Base-by-base conservation (phyloP, 2,329 filamentous ascomycete species). In the Aspergillus puulaauensis region DNA sequence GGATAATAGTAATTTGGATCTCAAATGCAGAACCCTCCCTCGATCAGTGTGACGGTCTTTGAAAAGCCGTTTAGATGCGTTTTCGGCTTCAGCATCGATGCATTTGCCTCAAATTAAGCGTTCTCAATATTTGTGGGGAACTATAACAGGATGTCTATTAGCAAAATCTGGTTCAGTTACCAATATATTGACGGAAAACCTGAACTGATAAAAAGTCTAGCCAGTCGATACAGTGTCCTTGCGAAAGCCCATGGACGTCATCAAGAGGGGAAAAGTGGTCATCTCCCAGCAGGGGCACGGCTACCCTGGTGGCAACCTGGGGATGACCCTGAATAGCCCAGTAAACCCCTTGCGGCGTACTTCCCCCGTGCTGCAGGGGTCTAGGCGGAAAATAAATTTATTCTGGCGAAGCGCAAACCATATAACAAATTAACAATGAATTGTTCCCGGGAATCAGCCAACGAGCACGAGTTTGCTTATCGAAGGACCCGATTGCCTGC, bases 311-410 rank as follows among this genome's bases (percentile, higher is more conserved):
- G 56, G 52, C 47, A 64, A 54, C 58, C 53, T 60, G 54, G 48
- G 57, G 46, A 61, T 63, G 57, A 54, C 56, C 59, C 58, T 49
- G 59, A 61, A 61, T 59, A 41, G 44, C 60, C 59, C 61, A 58
- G 47, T 27, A 41, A 50, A 52, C 58, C 64, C 69, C 70, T 71
- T 72, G 64, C 70, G 45, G 65, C 59, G 46, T 33, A 47, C 44
- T 56, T 57, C 63, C 65, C 23, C 66, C 57, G 69, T 68, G 68
- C 64, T 62, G 58, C 52, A 61, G 57, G 59, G 54, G 59, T 54
- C 51, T 46, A 43, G 21, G 33, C 24, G 19, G 15, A 31, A 48
- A n/a, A 52, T 50, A 27, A 17, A 44, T 15, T 31, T 31, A n/a
- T 31, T 11, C 14, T 35, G 40, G 21, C 41, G 31, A 43, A 37